These are phyloP conservation scores for Eucommia ulmoides DNA, from an alignment of 257 asterid genomes.

Conservation along the genomic window DNA sequence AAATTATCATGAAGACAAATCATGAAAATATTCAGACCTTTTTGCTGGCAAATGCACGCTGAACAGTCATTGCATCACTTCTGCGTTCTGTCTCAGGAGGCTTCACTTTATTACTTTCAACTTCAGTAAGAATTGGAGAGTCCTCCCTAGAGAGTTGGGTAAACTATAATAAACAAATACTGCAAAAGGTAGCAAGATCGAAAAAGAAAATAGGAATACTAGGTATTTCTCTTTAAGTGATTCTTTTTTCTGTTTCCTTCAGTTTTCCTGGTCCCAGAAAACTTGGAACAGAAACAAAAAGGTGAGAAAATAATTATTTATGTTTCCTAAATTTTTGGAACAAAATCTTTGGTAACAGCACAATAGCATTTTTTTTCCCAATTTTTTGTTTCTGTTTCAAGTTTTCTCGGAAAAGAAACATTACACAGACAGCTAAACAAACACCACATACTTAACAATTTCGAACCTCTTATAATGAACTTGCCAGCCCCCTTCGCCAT, in stretches of 20 bases:
- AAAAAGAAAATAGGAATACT: slow-evolving; percentile 4
- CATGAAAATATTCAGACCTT: slow-evolving; percentile 29
- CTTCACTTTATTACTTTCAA: slow-evolving; percentile 37
- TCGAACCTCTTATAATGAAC: slow-evolving; percentile 69
- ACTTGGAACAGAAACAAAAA: no score
- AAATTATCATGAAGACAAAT: slow-evolving; percentile 9
- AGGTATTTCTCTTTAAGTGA: no score
- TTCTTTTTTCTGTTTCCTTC: not conserved
- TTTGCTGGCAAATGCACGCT: slow-evolving; percentile 80
- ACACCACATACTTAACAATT: slow-evolving; percentile 1
- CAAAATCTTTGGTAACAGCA: no score
- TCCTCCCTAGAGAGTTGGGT: slow-evolving; percentile 40
- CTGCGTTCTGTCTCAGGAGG: slow-evolving; percentile 65
- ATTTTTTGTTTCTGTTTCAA: no score
- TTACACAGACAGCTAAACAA: no score
- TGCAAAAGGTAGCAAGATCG: slow-evolving; percentile 1
- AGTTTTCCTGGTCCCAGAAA: not conserved
- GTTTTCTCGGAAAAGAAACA: no score
- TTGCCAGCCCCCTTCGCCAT: slow-evolving; percentile 99
- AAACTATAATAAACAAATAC: slow-evolving; percentile 13
- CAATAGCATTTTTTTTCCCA: no score
- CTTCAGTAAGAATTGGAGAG: slow-evolving; percentile 40
- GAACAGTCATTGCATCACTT: slow-evolving; percentile 83
- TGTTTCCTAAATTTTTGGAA: no score
- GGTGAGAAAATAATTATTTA: no score